These are phyloP conservation scores for Echinochloa phyllopogon DNA, from an alignment of 176 grass and related monocot species.

Conservation along the genomic window DNA sequence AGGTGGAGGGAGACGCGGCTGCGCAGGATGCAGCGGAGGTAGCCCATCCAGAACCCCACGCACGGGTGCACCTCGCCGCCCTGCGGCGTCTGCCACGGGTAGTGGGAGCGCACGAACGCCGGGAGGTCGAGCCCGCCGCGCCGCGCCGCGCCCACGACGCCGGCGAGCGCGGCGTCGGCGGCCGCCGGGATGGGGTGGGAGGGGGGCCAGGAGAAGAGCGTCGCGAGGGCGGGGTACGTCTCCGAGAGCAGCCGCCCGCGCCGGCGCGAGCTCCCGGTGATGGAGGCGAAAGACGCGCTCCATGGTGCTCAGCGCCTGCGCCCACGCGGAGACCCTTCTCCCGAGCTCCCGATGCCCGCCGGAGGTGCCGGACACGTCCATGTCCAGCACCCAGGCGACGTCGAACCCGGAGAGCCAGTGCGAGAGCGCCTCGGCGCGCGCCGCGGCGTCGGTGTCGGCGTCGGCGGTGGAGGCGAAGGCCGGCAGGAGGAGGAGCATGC, in stretches of 20 bases:
- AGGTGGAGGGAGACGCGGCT: constrained; percentile 31
- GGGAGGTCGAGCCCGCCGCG: constrained; percentile 20
- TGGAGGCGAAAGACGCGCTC: constrained; percentile 37
- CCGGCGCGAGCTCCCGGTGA: background rate
- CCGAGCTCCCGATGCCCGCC: constrained; percentile 27
- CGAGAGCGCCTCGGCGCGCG: background rate
- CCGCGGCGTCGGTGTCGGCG: background rate
- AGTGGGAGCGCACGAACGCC: constrained; percentile 11
- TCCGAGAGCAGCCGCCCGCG: constrained; percentile 38
- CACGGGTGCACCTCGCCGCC: constrained; percentile 48
- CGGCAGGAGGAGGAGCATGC: constrained; percentile 29
- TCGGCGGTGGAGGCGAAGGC: constrained; percentile 5
- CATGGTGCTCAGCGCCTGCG: constrained; percentile 28
- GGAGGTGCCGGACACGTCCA: background rate
- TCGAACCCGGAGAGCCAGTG: constrained; percentile 39
- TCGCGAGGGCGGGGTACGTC: constrained; percentile 35
- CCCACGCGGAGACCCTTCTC: constrained; percentile 27
- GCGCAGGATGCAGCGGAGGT: constrained; percentile 45
- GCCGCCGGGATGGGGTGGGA: constrained; percentile 28
- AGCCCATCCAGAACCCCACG: constrained; percentile 47
- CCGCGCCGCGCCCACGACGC: constrained; percentile 27
- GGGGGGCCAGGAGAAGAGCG: constrained; percentile 35
- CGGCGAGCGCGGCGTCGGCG: constrained; percentile 12
- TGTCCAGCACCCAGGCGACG: constrained; percentile 40
- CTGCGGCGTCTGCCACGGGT: constrained; percentile 47